These are phyloP conservation scores for Trichoderma lentiforme DNA, from an alignment of 2,329 filamentous ascomycete genomes.

Conservation along the genomic window DNA sequence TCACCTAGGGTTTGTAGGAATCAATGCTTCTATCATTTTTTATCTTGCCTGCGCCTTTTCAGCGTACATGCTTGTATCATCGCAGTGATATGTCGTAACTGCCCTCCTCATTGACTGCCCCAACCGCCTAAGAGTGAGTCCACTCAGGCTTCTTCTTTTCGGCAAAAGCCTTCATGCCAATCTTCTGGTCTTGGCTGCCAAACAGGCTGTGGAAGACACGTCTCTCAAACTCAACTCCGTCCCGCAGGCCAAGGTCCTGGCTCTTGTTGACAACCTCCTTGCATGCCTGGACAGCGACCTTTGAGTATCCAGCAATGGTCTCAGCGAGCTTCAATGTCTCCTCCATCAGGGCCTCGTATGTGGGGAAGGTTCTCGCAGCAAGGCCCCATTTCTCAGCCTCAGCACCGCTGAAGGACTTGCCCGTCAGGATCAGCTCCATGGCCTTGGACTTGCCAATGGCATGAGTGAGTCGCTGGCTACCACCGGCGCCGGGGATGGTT, in stretches of 20 bases:
- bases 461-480: constrained; percentile 80
- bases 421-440: constrained; percentile 89
- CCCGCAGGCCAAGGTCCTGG: constrained; percentile 80
- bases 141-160: constrained; percentile 93
- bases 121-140: constrained; percentile 63
- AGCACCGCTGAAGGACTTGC: constrained; percentile 75
- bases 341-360: constrained; percentile 77
- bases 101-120: not conserved
- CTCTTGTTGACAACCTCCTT: constrained; percentile 99
- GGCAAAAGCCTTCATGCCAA: constrained; percentile 92
- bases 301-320: constrained; percentile 82
- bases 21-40: not conserved
- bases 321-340: constrained; percentile 79
- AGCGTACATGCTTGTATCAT: not conserved
- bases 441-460: constrained; percentile 80
- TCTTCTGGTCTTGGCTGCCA: constrained; percentile 94
- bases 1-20: not conserved
- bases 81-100: not conserved
- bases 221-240: constrained; percentile 93
- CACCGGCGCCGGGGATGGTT: constrained; percentile 86
- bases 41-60: not conserved
- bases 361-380: constrained; percentile 76
- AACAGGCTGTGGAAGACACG: constrained; percentile 91
- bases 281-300: constrained; percentile 79
- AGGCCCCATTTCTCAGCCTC: constrained; percentile 90